Percentiles rank a stretch among this genome's conserved stretches.
These are phyloP conservation scores for Linum lewisii DNA, from an alignment of 345 rosid species.

Conservation along the genomic window DNA sequence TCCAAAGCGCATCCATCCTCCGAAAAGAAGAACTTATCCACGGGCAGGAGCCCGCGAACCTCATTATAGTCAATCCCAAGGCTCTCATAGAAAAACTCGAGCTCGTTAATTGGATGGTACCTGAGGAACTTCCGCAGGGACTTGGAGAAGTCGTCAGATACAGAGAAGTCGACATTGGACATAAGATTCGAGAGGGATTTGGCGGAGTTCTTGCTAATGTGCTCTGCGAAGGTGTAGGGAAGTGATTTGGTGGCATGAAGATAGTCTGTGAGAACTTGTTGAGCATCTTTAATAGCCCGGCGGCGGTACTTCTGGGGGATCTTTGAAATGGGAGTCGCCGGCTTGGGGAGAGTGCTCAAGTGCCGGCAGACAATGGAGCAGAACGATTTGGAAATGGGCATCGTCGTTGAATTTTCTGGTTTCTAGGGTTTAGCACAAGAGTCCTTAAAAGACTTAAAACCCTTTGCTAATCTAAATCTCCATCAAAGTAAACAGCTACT, in stretches of 20 bases:
- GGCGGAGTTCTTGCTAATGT: conserved; percentile 40
- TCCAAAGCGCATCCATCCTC: conserved; percentile 39
- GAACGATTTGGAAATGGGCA: conserved; percentile 3
- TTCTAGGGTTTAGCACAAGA: conserved; percentile 9
- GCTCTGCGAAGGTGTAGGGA: conserved; percentile 49
- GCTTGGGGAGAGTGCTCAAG: conserved; percentile 9
- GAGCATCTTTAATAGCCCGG: conserved; percentile 37
- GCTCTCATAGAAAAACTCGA: conserved; percentile 70
- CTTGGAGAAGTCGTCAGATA: conserved; percentile 22
- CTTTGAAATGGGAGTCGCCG: conserved; percentile 2
- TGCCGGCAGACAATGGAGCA: conserved; percentile 1
- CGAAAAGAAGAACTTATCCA: conserved; percentile 43
- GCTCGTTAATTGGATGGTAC: conserved; percentile 66
- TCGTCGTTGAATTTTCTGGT: too few species aligned
- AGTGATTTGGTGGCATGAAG: conserved; percentile 40
- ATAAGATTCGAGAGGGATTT: conserved; percentile 40
- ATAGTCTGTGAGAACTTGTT: conserved; percentile 49
- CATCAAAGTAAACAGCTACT: too few species aligned
- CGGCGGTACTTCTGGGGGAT: conserved; percentile 30
- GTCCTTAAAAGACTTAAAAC: too few species aligned
- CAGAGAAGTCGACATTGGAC: conserved; percentile 27
- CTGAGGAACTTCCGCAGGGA: conserved; percentile 39
- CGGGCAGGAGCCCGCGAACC: conserved; percentile 31
- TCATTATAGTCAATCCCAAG: conserved; percentile 53
- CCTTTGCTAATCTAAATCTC: too few species aligned